Conservation (phyloP, 2,329 filamentous ascomycete species). For the Aspergillus arachidicola region DNA sequence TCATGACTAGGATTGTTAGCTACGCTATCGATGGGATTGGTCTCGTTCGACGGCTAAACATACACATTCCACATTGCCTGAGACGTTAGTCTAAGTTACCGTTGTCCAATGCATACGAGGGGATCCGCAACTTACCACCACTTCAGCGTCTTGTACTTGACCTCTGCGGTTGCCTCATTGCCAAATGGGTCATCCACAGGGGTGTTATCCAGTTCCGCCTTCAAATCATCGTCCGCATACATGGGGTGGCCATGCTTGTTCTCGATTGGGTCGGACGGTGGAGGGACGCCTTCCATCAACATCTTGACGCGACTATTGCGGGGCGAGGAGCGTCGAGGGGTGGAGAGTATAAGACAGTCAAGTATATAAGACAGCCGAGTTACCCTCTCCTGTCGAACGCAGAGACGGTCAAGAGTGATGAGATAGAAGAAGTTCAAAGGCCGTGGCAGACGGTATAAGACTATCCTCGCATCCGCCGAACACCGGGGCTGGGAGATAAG, state of each 20-base stretch:
- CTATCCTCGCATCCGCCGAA: background rate
- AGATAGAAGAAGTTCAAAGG: background rate
- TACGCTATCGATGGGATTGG: background rate
- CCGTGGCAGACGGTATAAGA: background rate
- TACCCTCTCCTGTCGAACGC: background rate
- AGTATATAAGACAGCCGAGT: background rate
- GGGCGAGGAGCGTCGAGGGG: background rate
- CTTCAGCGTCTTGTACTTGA: slow-evolving; percentile 52
- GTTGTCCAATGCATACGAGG: background rate
- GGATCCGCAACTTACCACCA: slow-evolving; percentile 33
- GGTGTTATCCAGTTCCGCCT: slow-evolving; percentile 10
- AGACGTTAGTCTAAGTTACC: slow-evolving; percentile 36
- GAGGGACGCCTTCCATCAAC: slow-evolving; percentile 12
- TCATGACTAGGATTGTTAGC: slow-evolving; percentile 45
- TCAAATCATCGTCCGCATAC: slow-evolving; percentile 18
- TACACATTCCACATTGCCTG: slow-evolving; percentile 43
- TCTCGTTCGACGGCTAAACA: background rate
- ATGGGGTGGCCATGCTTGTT: slow-evolving; percentile 13
- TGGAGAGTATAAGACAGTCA: background rate
- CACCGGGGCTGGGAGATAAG: background rate
- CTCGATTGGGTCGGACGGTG: slow-evolving; percentile 15
- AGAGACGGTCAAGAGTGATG: background rate
- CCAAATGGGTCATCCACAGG: slow-evolving; percentile 33
- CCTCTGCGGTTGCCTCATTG: slow-evolving; percentile 36
- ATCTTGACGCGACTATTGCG: slow-evolving; percentile 6